Conservation (phyloP, 2,329 filamentous ascomycete species). For the Hymenoscyphus fructigenus region DNA sequence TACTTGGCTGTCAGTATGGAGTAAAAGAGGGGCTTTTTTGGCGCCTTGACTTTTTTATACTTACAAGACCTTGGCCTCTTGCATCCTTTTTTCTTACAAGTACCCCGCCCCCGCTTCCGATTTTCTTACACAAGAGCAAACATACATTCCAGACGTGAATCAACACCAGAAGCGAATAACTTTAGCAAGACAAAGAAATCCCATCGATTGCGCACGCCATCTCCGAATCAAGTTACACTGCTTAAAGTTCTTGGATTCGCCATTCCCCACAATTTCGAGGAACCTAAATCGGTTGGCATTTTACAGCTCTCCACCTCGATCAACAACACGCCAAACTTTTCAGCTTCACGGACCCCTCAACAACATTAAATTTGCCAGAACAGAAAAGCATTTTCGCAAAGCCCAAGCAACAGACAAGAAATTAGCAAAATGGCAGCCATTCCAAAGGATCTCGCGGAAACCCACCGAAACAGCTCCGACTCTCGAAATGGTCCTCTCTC, state of each 20-base stretch:
- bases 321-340: not conserved
- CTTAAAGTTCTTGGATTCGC: not conserved
- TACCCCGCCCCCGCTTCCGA: not conserved
- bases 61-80: not conserved
- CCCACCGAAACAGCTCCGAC: constrained; percentile 24
- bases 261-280: not conserved
- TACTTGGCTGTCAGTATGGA: not conserved
- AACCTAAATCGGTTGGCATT: not conserved
- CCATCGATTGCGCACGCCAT: not conserved
- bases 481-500: constrained; percentile 41
- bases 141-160: not conserved
- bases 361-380: not conserved
- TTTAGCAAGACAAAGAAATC: not conserved
- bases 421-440: constrained; percentile 28
- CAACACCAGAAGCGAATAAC: not conserved
- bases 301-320: not conserved
- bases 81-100: not conserved
- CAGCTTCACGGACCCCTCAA: not conserved
- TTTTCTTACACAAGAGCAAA: not conserved
- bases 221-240: not conserved
- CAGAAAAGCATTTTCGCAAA: not conserved
- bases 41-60: not conserved
- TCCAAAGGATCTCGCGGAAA: constrained; percentile 21
- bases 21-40: not conserved
- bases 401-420: not conserved